Percentiles rank a stretch among this genome's conserved stretches.
These are phyloP conservation scores for Xylaria flabelliformis DNA, from an alignment of 495 filamentous ascomycete species.

Conservation along the genomic window DNA sequence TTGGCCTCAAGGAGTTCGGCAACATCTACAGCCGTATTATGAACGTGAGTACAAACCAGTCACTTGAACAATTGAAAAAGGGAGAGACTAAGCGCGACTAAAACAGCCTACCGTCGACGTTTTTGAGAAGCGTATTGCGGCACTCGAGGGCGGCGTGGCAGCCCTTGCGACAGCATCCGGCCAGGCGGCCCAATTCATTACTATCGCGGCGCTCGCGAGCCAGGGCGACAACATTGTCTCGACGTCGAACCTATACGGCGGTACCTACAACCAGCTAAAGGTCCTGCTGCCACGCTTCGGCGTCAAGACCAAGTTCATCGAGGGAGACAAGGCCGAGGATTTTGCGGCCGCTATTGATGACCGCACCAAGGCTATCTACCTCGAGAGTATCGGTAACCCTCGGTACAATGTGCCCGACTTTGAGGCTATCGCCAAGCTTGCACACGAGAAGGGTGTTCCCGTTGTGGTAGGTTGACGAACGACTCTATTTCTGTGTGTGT, in stretches of 20 bases:
- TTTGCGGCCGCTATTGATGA: constrained; percentile 90
- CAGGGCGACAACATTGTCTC: constrained; percentile 95
- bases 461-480: constrained; percentile 68
- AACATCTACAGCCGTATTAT: constrained; percentile 99
- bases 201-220: constrained; percentile 81
- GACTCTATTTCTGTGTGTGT: background rate
- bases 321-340: constrained; percentile 81
- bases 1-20: constrained; percentile 96
- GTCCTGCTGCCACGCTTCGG: constrained; percentile 86
- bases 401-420: constrained; percentile 94
- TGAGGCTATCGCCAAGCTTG: constrained; percentile 79
- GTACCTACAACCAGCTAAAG: constrained; percentile 99
- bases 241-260: constrained; percentile 92
- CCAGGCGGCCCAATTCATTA: constrained; percentile 94
- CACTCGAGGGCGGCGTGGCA: constrained; percentile 91
- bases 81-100: background rate
- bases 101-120: constrained; percentile 91
- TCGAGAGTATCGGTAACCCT: constrained; percentile 96
- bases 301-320: constrained; percentile 88
- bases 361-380: constrained; percentile 93
- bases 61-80: background rate
- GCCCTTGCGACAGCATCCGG: constrained; percentile 90
- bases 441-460: constrained; percentile 82
- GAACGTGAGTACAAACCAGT: constrained; percentile 63
- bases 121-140: constrained; percentile 95